phyloP scores from a whole-genome alignment of 2,329 filamentous ascomycete species.

The Cercospora nicotianae region DNA sequence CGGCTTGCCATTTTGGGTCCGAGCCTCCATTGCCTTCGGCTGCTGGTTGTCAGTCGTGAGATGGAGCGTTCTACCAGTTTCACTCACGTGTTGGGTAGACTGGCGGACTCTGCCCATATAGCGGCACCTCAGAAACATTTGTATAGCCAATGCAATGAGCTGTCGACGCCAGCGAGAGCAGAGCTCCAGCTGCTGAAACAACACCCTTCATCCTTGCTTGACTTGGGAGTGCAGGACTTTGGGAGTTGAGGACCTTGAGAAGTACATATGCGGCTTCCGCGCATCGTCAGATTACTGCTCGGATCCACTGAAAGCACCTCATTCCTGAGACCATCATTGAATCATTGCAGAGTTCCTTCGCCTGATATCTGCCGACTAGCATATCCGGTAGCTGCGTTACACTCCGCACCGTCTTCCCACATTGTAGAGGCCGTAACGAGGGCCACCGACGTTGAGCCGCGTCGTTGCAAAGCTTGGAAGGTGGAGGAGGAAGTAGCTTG shows the following conservation, averaged over 20 bases:
- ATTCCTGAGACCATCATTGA: not conserved
- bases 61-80: not conserved
- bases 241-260: not conserved
- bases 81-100: slow-evolving; percentile 36
- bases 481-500: not conserved
- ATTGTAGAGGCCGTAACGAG: not conserved
- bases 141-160: slow-evolving; percentile 21
- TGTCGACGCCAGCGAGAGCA: slow-evolving; percentile 20
- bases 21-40: slow-evolving; percentile 30
- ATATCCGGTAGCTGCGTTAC: not conserved
- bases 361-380: not conserved
- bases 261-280: slow-evolving; percentile 2
- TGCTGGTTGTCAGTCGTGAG: slow-evolving; percentile 13
- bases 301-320: not conserved
- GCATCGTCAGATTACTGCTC: not conserved
- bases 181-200: slow-evolving; percentile 15
- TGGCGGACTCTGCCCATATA: slow-evolving; percentile 30
- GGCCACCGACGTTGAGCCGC: not conserved
- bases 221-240: not conserved
- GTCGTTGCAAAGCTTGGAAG: not conserved
- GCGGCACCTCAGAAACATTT: slow-evolving; percentile 24
- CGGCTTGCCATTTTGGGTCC: slow-evolving; percentile 32
- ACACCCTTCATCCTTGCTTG: slow-evolving; percentile 21
- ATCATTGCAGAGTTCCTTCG: not conserved
- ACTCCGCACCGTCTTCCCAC: not conserved